A percentile compares a stretch with the other conserved stretches of the same genome.
Conservation (phyloP, 1,284 basidiomycete genomes). For the Meripilus lineatus region DNA sequence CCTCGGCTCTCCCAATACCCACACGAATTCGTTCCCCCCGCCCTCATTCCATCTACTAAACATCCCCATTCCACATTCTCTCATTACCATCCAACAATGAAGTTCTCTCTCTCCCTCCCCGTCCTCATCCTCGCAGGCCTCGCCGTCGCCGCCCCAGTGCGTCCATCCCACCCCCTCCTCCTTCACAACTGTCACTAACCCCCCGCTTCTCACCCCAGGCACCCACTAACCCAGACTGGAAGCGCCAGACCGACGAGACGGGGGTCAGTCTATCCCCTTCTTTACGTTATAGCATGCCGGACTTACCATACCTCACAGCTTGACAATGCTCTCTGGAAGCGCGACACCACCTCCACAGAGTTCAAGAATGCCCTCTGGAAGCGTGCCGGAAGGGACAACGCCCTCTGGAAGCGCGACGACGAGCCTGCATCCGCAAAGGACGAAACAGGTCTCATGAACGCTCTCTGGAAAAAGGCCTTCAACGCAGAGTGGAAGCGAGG, state of each 20-base stretch:
- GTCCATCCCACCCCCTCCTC: constrained; percentile 1
- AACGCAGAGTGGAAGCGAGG: constrained; percentile 7
- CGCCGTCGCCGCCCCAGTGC: constrained; percentile 23
- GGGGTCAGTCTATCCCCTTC: neutral
- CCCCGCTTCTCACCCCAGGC: neutral
- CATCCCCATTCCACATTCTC: constrained; percentile 3
- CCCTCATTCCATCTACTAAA: constrained; percentile 1
- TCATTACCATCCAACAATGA: constrained; percentile 17
- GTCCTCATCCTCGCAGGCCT: constrained; percentile 21
- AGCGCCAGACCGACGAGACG: neutral
- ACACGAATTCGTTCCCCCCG: too few relatives aligned
- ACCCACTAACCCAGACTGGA: neutral
- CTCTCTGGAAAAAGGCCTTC: neutral
- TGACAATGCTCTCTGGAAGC: neutral
- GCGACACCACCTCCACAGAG: neutral
- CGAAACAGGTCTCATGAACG: neutral
- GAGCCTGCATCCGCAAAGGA: neutral
- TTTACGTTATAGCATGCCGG: neutral
- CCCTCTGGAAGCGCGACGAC: constrained; percentile 12
- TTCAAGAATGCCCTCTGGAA: constrained; percentile 4
- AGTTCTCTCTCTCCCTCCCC: constrained; percentile 18
- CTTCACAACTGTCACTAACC: neutral
- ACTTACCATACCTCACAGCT: neutral
- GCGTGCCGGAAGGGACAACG: neutral
- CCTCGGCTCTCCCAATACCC: constrained; percentile 1